Conservation (phyloP, 306 rosid genomes). For the Morella rubra region DNA sequence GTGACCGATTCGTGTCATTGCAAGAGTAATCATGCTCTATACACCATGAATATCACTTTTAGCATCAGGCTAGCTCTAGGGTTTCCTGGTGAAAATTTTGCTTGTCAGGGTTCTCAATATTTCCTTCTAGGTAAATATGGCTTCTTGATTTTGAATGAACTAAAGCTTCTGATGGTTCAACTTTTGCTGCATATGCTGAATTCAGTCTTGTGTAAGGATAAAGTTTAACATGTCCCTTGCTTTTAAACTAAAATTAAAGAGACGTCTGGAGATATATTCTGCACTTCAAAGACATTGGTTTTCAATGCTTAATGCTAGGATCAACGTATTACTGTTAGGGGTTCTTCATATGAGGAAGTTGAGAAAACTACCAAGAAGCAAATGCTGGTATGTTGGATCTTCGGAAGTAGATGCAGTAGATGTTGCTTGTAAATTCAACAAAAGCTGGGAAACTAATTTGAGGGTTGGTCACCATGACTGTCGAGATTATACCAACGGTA, state of each 20-base stretch:
- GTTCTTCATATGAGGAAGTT: slow-evolving; percentile 61
- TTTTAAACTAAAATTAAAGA: not conserved
- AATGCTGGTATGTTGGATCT: slow-evolving; percentile 86
- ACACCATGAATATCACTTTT: slow-evolving; percentile 5
- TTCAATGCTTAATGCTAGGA: not conserved
- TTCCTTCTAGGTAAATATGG: not conserved
- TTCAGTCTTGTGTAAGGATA: not conserved
- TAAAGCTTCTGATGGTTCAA: not conserved
- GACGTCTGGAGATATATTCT: not conserved
- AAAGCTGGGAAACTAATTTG: slow-evolving; percentile 61
- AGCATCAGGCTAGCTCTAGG: slow-evolving; percentile 7
- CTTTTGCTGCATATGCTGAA: not conserved
- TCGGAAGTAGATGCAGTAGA: slow-evolving; percentile 47
- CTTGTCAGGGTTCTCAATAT: not conserved
- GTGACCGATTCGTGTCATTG: not conserved
- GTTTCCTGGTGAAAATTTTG: not conserved
- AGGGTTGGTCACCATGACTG: slow-evolving; percentile 76
- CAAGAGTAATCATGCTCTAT: slow-evolving; percentile 3
- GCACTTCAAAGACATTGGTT: not conserved
- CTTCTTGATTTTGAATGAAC: not conserved
- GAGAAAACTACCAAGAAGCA: slow-evolving; percentile 56
- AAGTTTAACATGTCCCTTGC: not conserved
- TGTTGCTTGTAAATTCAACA: slow-evolving; percentile 59
- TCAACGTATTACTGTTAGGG: slow-evolving; percentile 40
- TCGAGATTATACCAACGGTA: slow-evolving; percentile 82